Evolutionary conservation across 805 yeast genomes (phyloP), one percentile per base, ranked within the genome.

Genomic region (Jamesozyma lodderae): DNA sequence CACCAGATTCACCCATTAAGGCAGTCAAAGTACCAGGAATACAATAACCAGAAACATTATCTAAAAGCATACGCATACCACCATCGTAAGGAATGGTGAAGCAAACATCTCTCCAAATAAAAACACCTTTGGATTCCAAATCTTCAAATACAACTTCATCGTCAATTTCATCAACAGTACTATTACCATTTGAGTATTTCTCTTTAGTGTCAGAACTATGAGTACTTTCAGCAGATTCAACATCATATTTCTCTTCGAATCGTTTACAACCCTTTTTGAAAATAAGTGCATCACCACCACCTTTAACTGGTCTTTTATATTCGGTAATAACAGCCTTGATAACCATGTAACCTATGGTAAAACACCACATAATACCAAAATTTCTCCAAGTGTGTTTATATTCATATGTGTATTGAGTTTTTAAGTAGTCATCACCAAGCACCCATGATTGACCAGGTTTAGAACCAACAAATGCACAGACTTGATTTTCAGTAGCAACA

Each of bases 311-410:
- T 34, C 47, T 46, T 34, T 49, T 54, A 21, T 46, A 43, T 35
- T 54, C 58, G 20, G 57, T 50, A 8, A 53, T 35, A 14, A 53
- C 19, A 31, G 51, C 45, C 35, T 51, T 54, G n/a, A 45, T 21
- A 14, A 36, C 31, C 7, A 51, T 18, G 37, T 53, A 54, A 21
- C 55, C 53, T 15, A 47, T 24, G 17, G 52, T 22, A 42, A 54
- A 79, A 2, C 72, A 85, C 53, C 76, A 55, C 43, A 73, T 46
- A 43, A 80, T 73, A 52, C 87, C 95, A 38, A 80, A 68, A 55
- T 85, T 81, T 66, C 95, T 77, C 95, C 95, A 85, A 36, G 73
- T 69, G 57, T 85, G 84, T 14, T 58, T 44, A 50, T 69, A 75
- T 17, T 53, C 51, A 64, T 79, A 85, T 34, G 59, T 52, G 59